Conservation (phyloP, 768 basidiomycete species). For the Boletus sp. region DNA sequence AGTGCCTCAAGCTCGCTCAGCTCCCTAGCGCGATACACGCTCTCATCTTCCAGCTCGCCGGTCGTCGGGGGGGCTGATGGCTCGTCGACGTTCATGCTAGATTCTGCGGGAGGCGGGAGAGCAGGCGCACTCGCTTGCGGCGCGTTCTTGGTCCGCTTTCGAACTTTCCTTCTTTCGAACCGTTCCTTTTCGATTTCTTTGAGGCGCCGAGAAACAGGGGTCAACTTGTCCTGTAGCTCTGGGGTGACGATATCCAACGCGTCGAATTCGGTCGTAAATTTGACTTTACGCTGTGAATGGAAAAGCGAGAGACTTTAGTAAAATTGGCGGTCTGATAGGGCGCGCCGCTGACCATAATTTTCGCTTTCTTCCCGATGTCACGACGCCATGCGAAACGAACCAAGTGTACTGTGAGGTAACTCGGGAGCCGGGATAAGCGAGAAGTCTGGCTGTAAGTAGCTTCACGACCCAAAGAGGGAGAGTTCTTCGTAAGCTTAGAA, state of each 20-base stretch:
- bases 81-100: slow-evolving; percentile 49
- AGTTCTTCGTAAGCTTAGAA: slow-evolving; percentile 82
- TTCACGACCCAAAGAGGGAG: slow-evolving; percentile 72
- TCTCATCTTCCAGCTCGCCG: slow-evolving; percentile 57
- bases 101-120: slow-evolving; percentile 18
- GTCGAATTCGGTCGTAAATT: slow-evolving; percentile 88
- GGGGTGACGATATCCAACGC: slow-evolving; percentile 78
- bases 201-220: slow-evolving; percentile 66
- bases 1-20: slow-evolving; percentile 59
- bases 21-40: slow-evolving; percentile 62
- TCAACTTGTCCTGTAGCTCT: slow-evolving; percentile 68
- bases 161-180: slow-evolving; percentile 74
- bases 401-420: slow-evolving; percentile 88
- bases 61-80: slow-evolving; percentile 20
- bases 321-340: not conserved
- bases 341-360: slow-evolving; percentile 75
- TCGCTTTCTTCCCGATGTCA: slow-evolving; percentile 89
- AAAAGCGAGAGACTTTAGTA: not conserved
- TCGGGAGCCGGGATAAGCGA: slow-evolving; percentile 78
- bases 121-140: slow-evolving; percentile 14
- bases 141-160: slow-evolving; percentile 62
- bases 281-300: slow-evolving; percentile 71
- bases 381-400: slow-evolving; percentile 93
- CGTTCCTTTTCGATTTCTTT: slow-evolving; percentile 84
- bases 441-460: slow-evolving; percentile 80